Percentiles rank a stretch among this genome's conserved stretches.
These are phyloP conservation scores for Pezicula carpinea DNA, from an alignment of 2,329 filamentous ascomycete species.

Conservation along the genomic window DNA sequence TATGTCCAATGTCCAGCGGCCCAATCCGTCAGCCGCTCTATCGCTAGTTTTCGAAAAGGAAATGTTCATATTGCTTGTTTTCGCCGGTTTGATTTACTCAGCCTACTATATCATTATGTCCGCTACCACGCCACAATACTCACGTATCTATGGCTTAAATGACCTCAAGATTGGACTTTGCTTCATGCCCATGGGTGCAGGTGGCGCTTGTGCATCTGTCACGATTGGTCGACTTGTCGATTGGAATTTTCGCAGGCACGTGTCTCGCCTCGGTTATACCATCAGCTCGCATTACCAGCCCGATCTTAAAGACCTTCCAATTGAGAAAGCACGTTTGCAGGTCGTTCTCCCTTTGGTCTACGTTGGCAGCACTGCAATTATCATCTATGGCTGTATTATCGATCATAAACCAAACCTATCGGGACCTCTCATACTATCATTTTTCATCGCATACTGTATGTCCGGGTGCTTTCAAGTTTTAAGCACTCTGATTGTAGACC, in stretches of 20 bases:
- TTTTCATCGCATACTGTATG: constrained; percentile 48
- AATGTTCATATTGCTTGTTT: constrained; percentile 43
- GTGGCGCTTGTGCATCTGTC: constrained; percentile 42
- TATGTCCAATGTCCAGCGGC: too few species aligned
- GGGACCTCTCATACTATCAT: constrained; percentile 46
- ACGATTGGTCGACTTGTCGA: constrained; percentile 50
- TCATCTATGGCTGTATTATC: constrained; percentile 51
- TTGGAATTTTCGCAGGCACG: constrained; percentile 64
- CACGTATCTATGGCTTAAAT: constrained; percentile 5
- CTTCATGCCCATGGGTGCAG: constrained; percentile 37
- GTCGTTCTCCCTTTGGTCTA: constrained; percentile 46
- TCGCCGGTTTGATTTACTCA: constrained; percentile 46
- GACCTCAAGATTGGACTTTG: constrained; percentile 8
- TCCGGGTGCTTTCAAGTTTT: constrained; percentile 57
- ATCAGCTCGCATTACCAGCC: constrained; percentile 48
- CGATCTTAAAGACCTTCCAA: constrained; percentile 18
- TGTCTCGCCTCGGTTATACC: constrained; percentile 51
- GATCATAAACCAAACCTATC: constrained; percentile 42
- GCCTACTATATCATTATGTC: constrained; percentile 44
- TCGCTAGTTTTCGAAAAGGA: constrained; percentile 39
- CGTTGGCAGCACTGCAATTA: constrained; percentile 45
- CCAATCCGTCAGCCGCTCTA: too few species aligned
- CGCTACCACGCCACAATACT: constrained; percentile 41
- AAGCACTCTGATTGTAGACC: constrained; percentile 55
- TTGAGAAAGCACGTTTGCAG: constrained; percentile 38